Base-by-base conservation (phyloP, 352 stramenopile genomes). In the Globisporangium nodosum region DNA sequence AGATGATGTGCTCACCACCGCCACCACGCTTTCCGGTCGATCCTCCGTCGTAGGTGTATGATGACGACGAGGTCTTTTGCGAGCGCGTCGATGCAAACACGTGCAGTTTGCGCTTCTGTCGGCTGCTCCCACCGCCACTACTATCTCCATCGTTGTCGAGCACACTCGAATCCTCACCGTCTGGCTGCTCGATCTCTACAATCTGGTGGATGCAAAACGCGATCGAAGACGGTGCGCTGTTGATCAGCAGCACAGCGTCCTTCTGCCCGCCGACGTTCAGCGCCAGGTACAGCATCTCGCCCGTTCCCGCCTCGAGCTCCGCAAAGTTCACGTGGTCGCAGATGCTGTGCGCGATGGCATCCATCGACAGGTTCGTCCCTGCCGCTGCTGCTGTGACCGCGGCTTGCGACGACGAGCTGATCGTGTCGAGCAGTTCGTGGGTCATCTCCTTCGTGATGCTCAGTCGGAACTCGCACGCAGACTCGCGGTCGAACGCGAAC, bases 281-380 rank as follows among this genome's bases (percentile, higher is more conserved):
- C 6, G 72, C 58, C 5, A 90, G 60, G 49, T 88, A 90, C 11
- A 79, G 50, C 52, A 86, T 71, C 50, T 87, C 76, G 18, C 78
- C 70, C 42, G 57, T 48, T 20, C 67, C 65, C 5, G 50, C 18
- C 13, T 73, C 78, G 13, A 87, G 62, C 1, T 54, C 47, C 3
- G 76, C 66, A 33, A 85, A 87, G 11, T 72, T 70, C 1, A 90
- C 64, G 49, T 86, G 74, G 16, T 88, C 76, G 48, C 76, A 87
- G 30, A 90, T 84, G 20, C 59, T 78, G 8, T 57, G 64, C 8
- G 80, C 80, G 46, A 90, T 90, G 9, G 85, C 58, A 45, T 84
- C 76, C 80, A 88, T 87, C 12, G 76, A 87, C 49, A 87, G 56
- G 40, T 90, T 90, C 8, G 78, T 90, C 0, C 78, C 80, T 0